Evolutionary conservation across 2,329 filamentous ascomycete genomes (phyloP).

Genomic region (Sporothrix variecibatus): DNA sequence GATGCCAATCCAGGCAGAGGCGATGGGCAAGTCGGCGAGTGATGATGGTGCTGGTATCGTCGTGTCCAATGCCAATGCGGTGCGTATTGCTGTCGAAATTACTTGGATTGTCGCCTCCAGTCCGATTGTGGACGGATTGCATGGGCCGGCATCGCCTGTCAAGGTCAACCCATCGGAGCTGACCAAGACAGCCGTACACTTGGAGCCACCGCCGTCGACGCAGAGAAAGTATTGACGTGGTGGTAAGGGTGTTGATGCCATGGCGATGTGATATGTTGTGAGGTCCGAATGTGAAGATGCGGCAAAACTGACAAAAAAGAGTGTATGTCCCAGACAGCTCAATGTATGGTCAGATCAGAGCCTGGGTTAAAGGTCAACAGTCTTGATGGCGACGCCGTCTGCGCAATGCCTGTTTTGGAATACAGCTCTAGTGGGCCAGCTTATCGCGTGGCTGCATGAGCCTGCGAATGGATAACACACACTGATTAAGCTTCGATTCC

Average conservation of each 20-base stretch:
- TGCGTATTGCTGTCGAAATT: conserved; percentile 35
- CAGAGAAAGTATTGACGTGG: conserved; percentile 1
- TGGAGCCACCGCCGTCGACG: conserved; percentile 47
- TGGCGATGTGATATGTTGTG: not conserved
- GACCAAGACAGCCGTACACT: conserved; percentile 44
- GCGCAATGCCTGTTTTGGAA: too few species aligned
- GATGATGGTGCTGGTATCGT: not conserved
- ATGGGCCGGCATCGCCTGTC: conserved; percentile 40
- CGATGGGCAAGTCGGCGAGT: conserved; percentile 29
- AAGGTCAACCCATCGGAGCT: conserved; percentile 34
- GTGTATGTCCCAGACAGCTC: too few species aligned
- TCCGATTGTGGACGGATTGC: conserved; percentile 43
- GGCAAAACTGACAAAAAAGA: too few species aligned
- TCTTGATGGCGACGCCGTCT: too few species aligned
- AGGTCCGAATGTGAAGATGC: too few species aligned
- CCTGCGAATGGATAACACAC: not conserved
- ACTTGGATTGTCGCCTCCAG: conserved; percentile 35
- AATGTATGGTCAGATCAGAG: too few species aligned
- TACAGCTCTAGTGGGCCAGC: not conserved
- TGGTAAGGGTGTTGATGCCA: not conserved
- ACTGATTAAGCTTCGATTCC: not conserved
- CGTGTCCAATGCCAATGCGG: conserved; percentile 32
- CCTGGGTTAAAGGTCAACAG: too few species aligned
- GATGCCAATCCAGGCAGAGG: conserved; percentile 43
- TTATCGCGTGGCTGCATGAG: not conserved